Percentiles rank a stretch among this genome's conserved stretches.
These are phyloP conservation scores for Chenopodium quinoa DNA, from an alignment of 148 eudicot genomes.

Conservation along the genomic window DNA sequence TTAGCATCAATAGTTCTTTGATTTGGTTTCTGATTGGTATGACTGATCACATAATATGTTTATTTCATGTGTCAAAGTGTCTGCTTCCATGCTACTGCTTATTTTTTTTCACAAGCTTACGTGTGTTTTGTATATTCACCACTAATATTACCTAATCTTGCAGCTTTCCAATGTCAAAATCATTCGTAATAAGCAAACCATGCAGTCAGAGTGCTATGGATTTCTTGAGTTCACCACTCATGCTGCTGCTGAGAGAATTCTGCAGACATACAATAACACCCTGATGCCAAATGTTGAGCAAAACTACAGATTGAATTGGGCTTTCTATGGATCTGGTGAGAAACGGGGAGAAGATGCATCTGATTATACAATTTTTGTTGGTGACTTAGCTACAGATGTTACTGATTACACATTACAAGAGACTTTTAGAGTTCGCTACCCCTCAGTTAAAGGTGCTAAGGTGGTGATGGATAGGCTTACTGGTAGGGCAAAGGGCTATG, in stretches of 20 bases:
- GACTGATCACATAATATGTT: not conserved
- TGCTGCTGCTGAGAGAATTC: constrained; percentile 73
- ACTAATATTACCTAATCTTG: constrained; percentile 16
- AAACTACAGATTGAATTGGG: constrained; percentile 85
- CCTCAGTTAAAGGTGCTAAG: constrained; percentile 89
- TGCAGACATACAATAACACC: constrained; percentile 69
- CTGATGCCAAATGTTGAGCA: constrained; percentile 83
- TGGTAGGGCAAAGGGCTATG: constrained; percentile 88
- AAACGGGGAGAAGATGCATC: constrained; percentile 62
- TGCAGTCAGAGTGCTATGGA: constrained; percentile 87
- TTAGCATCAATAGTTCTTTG: not conserved
- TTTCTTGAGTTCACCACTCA: constrained; percentile 71
- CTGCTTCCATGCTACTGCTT: not conserved
- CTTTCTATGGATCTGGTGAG: constrained; percentile 82
- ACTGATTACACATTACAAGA: constrained; percentile 78
- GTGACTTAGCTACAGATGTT: constrained; percentile 88
- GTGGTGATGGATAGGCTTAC: constrained; percentile 83
- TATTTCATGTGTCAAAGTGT: not conserved
- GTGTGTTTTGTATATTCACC: not conserved
- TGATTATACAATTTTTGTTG: constrained; percentile 87
- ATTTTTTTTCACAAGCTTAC: not conserved
- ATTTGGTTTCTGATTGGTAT: not conserved
- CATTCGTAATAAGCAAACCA: constrained; percentile 76
- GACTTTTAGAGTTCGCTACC: constrained; percentile 68
- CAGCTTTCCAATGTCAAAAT: constrained; percentile 70